Conservation (phyloP, 177 flowering plant species). For the Vitis hybrid region DNA sequence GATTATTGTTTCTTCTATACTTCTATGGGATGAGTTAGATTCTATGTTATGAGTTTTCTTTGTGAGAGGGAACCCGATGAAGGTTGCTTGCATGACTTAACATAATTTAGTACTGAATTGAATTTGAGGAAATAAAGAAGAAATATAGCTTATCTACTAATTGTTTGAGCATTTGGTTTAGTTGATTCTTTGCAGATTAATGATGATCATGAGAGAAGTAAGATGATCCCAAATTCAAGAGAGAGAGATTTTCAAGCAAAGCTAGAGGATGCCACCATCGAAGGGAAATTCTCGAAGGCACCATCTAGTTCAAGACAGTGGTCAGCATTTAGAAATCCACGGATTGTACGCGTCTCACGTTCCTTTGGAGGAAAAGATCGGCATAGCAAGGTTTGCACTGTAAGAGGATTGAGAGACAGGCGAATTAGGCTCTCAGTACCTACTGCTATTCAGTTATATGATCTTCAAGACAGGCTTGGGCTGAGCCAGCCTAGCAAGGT, state of each 20-base stretch:
- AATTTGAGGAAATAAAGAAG: too few species aligned
- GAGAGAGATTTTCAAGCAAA: conserved; percentile 32
- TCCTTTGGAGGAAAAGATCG: conserved; percentile 74
- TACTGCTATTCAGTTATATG: conserved; percentile 48
- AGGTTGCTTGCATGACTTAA: too few species aligned
- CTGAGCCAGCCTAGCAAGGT: conserved; percentile 52
- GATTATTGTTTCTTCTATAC: too few species aligned
- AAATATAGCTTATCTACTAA: too few species aligned
- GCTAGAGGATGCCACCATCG: conserved; percentile 34
- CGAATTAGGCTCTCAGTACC: conserved; percentile 51
- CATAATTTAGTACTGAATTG: too few species aligned
- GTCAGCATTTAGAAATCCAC: conserved; percentile 70
- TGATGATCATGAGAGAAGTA: conserved; percentile 18
- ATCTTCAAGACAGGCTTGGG: conserved; percentile 49
- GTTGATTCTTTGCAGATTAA: too few species aligned
- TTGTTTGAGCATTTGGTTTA: too few species aligned
- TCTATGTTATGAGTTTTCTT: too few species aligned
- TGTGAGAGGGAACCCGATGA: too few species aligned
- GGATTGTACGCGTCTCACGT: conserved; percentile 85
- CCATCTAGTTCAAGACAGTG: conserved; percentile 51
- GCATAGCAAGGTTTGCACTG: conserved; percentile 55
- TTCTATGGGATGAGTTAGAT: too few species aligned
- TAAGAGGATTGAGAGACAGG: conserved; percentile 49
- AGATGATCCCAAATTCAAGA: conserved; percentile 40
- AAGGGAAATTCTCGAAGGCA: conserved; percentile 24